phyloP scores from a whole-genome alignment of 2,329 filamentous ascomycete genomes.

The Apiospora rasikravindrae region DNA sequence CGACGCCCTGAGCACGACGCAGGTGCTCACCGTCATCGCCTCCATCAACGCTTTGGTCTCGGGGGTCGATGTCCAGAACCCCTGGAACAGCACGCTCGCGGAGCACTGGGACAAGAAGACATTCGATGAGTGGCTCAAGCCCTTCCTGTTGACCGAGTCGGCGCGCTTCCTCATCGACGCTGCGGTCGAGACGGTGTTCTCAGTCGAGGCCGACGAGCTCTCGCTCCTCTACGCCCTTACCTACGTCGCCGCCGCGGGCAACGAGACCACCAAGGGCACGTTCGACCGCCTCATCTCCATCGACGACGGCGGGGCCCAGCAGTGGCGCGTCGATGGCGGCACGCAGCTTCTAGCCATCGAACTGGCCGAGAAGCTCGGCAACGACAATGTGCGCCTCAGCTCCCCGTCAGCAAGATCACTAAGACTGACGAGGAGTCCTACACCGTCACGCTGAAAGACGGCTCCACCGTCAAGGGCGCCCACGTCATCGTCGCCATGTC shows the following conservation, averaged over 20 bases:
- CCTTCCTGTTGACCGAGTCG: neutral
- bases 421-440: neutral
- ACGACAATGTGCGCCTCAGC: neutral
- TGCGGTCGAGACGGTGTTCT: neutral
- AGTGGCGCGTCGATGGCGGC: conserved; percentile 6
- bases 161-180: neutral
- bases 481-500: conserved; percentile 13
- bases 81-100: neutral
- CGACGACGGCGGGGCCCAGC: neutral
- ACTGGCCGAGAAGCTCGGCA: conserved; percentile 3
- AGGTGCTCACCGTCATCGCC: neutral
- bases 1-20: neutral
- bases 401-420: neutral
- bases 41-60: neutral
- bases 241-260: neutral
- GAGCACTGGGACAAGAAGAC: neutral
- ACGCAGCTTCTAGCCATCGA: neutral
- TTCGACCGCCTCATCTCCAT: neutral
- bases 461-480: neutral
- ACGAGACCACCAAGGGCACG: neutral
- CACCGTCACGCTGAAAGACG: neutral
- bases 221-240: neutral
- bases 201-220: neutral
- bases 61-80: neutral
- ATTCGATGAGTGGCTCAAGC: neutral